These are phyloP conservation scores for Penicillium lagena DNA, from an alignment of 495 filamentous ascomycete species.

Conservation along the genomic window DNA sequence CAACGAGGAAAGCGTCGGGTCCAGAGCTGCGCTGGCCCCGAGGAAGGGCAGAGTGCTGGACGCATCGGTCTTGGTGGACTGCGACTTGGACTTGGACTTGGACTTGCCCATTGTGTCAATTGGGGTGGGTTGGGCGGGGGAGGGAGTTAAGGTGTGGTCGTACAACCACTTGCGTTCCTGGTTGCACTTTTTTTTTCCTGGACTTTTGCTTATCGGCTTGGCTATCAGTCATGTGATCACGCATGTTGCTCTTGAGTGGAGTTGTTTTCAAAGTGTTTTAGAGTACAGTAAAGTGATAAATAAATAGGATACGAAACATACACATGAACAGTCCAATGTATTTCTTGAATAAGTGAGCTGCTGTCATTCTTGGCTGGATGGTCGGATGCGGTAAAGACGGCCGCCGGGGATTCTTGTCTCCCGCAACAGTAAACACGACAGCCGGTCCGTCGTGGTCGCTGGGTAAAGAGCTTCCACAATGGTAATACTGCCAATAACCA, in stretches of 20 bases:
- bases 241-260: neutral
- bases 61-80: conserved; percentile 18
- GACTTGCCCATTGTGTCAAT: neutral
- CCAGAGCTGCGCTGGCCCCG: conserved; percentile 43
- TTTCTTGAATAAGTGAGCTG: too few relatives aligned
- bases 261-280: too few relatives aligned
- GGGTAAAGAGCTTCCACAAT: too few relatives aligned
- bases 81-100: conserved; percentile 26
- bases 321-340: too few relatives aligned
- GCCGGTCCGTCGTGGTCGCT: too few relatives aligned
- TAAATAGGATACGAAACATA: too few relatives aligned
- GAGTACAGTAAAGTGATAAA: too few relatives aligned
- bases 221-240: neutral
- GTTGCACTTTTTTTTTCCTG: conserved; percentile 22
- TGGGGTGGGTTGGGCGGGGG: neutral
- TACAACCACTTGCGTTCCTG: neutral
- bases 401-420: too few relatives aligned
- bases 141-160: conserved; percentile 1
- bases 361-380: too few relatives aligned
- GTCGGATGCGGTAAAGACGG: too few relatives aligned
- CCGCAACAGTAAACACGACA: too few relatives aligned
- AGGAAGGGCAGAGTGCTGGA: conserved; percentile 26
- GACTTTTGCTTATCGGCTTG: conserved; percentile 23
- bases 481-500: too few relatives aligned
- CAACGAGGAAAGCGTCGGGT: conserved; percentile 70